Percentiles rank a stretch among this genome's conserved stretches.
These are phyloP conservation scores for Mycena citricolor DNA, from an alignment of 1,284 basidiomycete genomes.

Conservation along the genomic window DNA sequence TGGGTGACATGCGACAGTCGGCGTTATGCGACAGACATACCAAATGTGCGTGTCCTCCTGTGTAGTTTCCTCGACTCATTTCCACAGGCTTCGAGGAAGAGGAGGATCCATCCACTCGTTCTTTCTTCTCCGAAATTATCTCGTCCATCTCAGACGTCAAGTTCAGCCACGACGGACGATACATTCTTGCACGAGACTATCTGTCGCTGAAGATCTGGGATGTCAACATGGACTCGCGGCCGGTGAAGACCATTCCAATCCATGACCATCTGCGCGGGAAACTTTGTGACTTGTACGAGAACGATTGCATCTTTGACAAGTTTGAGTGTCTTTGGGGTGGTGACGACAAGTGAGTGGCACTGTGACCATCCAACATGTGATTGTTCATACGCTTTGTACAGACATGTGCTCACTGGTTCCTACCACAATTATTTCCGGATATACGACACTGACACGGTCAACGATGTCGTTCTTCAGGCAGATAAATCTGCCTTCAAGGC, in stretches of 20 bases:
- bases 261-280: constrained; percentile 98
- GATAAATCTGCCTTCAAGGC: constrained; percentile 99
- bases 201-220: constrained; percentile 99
- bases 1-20: constrained; percentile 99
- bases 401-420: constrained; percentile 93
- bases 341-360: constrained; percentile 81
- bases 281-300: constrained; percentile 98
- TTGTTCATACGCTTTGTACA: constrained; percentile 32
- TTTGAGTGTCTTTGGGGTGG: constrained; percentile 98
- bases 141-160: constrained; percentile 99
- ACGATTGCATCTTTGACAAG: constrained; percentile 99
- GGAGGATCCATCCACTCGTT: constrained; percentile 95
- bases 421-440: constrained; percentile 99
- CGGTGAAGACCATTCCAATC: constrained; percentile 97
- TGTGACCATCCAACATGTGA: constrained; percentile 9
- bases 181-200: constrained; percentile 97
- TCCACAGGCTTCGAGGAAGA: constrained; percentile 92
- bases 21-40: constrained; percentile 96
- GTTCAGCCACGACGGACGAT: constrained; percentile 96
- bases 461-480: constrained; percentile 94
- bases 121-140: constrained; percentile 99
- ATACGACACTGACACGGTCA: constrained; percentile 90
- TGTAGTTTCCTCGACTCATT: constrained; percentile 14
- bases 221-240: constrained; percentile 97
- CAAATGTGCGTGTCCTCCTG: constrained; percentile 70